Percentiles rank a stretch among this genome's conserved stretches.
Conservation (phyloP, 2,329 filamentous ascomycete species). For the Colletotrichum kahawae region DNA sequence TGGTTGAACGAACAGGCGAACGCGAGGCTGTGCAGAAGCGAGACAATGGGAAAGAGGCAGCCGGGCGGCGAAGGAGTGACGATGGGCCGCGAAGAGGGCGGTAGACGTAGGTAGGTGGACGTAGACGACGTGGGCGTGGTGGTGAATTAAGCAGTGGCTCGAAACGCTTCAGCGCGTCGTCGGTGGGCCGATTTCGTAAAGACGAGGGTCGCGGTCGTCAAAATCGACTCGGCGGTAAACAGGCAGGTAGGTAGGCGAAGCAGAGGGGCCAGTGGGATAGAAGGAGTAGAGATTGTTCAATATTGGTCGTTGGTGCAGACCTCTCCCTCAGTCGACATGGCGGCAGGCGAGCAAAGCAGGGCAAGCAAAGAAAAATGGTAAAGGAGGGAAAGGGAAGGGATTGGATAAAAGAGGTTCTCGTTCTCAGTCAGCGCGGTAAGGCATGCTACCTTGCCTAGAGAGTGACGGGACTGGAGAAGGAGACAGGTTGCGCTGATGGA, state of each 20-base stretch:
- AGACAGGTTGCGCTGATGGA: background rate
- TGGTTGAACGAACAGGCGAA: background rate
- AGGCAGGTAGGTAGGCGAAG: background rate
- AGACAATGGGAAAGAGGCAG: background rate
- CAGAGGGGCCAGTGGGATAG: background rate
- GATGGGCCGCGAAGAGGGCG: background rate
- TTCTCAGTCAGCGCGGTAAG: background rate
- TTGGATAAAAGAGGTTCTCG: background rate
- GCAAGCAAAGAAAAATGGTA: background rate
- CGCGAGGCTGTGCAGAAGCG: slow-evolving; percentile 5
- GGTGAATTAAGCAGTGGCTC: background rate
- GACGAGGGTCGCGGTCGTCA: background rate
- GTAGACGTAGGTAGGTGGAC: background rate
- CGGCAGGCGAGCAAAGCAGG: background rate
- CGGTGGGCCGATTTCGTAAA: background rate
- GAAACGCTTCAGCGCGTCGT: background rate
- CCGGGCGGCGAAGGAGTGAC: slow-evolving; percentile 13
- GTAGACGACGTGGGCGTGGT: background rate
- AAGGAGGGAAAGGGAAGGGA: background rate
- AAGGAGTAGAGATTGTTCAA: background rate
- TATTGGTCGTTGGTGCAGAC: background rate
- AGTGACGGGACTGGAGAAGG: background rate
- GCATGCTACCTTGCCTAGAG: background rate
- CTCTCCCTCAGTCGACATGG: background rate
- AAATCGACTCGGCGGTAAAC: background rate